Base-by-base conservation (phyloP, 495 filamentous ascomycete species). In the Podospora pseudopauciseta region DNA sequence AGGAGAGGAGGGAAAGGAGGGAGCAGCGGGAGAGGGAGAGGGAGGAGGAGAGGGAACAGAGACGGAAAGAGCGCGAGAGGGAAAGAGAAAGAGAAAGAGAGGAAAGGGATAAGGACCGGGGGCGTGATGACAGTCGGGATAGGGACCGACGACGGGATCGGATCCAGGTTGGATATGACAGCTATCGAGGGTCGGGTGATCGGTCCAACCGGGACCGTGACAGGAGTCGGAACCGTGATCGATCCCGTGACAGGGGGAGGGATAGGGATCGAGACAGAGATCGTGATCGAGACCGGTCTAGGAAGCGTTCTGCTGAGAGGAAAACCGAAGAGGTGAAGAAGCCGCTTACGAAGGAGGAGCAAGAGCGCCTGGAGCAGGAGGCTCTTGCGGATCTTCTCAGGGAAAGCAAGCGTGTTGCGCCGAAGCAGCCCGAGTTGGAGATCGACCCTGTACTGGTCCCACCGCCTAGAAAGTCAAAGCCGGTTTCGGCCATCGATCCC, bases 21-120 rank as follows among this genome's bases (percentile, higher is more conserved):
- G 83, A 84, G 32, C 85, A 88, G 71, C 83, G 86, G 34, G 85
- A 88, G 67, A 76, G 81, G 57, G 85, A 86, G 63, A 80, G 83
- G 67, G 83, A 86, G 63, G 83, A 83, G 59, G 85, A 87, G 60
- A 84, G 86, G 18, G 84, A 87, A 69, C 85, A 86, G 70, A 82
- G 83, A 32, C 81, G 86, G 49, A 84, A 86, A 30, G 73, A 73
- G 68, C 77, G 86, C 60, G 79, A 77, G 53, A 73, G 70, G n/a
- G 80, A 79, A 39, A 73, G 74, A 3, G 79, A 77, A 39, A 73
- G 70, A 18, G 80, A 79, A 39, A 73, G 74, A 3, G 78, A 76
- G 56, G 76, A 77, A 11, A 60, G 75, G 19, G 71, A 77, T 62
- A 67, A 76, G 16, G 70, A 78, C 54, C 67, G 77, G 15, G 66